Percentiles rank a stretch among this genome's conserved stretches.
phyloP scores from a whole-genome alignment of 306 rosid genomes.

The Pyrus pyrifolia region DNA sequence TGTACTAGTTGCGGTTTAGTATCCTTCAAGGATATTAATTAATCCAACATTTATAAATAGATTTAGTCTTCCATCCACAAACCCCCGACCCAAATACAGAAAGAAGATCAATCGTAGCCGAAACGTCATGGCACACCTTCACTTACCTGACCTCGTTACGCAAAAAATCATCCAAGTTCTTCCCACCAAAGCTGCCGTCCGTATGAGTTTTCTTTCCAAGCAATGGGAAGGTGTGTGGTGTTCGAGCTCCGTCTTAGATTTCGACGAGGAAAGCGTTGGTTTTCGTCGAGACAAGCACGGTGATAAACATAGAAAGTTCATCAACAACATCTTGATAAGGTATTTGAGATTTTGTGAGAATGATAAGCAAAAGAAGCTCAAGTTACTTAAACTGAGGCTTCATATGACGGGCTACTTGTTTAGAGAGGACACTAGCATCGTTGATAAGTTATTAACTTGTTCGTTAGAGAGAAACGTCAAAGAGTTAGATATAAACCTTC shows the following conservation, averaged over 20 bases:
- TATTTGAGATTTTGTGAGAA: background rate
- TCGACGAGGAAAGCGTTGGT: background rate
- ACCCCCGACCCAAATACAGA: background rate
- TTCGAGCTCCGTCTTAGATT: background rate
- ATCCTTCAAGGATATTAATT: no score
- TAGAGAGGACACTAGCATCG: background rate
- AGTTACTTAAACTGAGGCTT: background rate
- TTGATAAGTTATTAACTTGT: background rate
- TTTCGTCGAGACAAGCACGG: no score
- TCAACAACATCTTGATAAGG: background rate
- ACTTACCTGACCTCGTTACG: background rate
- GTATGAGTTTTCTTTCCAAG: background rate
- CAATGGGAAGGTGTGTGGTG: background rate
- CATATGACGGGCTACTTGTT: background rate
- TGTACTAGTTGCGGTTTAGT: no score
- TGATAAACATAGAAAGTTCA: background rate
- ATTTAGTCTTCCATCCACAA: background rate
- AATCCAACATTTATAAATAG: no score
- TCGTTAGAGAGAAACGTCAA: background rate
- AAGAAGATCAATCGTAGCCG: background rate
- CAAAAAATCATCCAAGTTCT: background rate
- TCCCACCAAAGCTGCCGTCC: background rate
- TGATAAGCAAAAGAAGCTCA: background rate
- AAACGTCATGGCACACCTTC: background rate
- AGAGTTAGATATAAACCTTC: background rate